phyloP scores from a whole-genome alignment of 192 early-diverging fungal species.

The Pecoramyces ruminantium region DNA sequence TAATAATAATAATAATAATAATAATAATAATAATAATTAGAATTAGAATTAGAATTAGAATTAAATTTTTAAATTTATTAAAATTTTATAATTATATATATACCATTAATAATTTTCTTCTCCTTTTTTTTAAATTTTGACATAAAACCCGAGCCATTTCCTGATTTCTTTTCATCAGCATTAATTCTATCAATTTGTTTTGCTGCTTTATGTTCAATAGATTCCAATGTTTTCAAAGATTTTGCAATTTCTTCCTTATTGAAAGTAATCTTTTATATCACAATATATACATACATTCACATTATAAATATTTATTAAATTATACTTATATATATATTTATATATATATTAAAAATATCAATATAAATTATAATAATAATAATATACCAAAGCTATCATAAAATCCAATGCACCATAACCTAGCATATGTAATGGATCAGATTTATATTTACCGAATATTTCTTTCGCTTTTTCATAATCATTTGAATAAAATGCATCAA shows the following conservation, averaged over 20 bases:
- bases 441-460: background rate
- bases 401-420: background rate
- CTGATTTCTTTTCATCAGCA: background rate
- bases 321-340: no score
- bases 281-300: no score
- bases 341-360: no score
- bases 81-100: background rate
- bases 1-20: no score
- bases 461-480: background rate
- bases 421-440: background rate
- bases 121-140: background rate
- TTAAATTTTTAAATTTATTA: no score
- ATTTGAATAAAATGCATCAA: background rate
- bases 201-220: background rate
- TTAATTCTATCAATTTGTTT: background rate
- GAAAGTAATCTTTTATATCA: background rate
- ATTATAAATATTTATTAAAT: no score
- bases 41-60: no score
- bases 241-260: background rate
- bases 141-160: background rate
- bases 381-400: background rate
- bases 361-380: background rate
- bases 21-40: no score
- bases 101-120: background rate
- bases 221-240: background rate